Evolutionary conservation across 176 grass and related monocot genomes (phyloP).

Genomic region (Aegilops longissima): DNA sequence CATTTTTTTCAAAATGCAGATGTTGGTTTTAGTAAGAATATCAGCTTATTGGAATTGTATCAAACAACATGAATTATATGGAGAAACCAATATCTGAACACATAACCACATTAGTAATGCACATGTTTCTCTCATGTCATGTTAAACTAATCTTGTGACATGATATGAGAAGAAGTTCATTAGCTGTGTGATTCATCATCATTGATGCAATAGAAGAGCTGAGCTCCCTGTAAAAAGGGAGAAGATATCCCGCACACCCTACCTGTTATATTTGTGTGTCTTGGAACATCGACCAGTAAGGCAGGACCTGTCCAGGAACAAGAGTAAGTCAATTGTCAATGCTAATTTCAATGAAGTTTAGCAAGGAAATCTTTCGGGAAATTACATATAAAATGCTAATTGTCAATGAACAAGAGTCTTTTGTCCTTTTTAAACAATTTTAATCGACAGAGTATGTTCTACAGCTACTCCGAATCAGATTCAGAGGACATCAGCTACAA

Average conservation of each 20-base stretch:
- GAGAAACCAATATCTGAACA: background rate
- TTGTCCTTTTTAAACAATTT: too few relatives aligned
- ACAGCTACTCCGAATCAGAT: background rate
- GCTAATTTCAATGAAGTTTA: background rate
- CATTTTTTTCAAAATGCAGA: background rate
- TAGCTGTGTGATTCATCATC: background rate
- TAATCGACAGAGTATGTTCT: background rate
- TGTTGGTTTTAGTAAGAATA: background rate
- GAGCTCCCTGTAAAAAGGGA: background rate
- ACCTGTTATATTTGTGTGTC: conserved; percentile 60
- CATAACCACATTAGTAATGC: background rate
- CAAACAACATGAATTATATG: background rate
- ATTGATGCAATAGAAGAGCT: background rate
- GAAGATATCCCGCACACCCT: background rate
- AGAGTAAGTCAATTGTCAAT: background rate
- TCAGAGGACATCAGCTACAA: background rate
- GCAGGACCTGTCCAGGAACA: conserved; percentile 62
- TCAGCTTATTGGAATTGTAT: background rate
- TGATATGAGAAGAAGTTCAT: background rate
- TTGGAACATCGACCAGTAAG: conserved; percentile 84
- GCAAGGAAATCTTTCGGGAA: background rate
- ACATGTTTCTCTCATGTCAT: background rate
- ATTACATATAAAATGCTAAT: background rate
- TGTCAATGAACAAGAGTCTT: too few relatives aligned
- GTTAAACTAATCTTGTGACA: background rate